Base-by-base conservation (phyloP, 2,329 filamentous ascomycete species). In the Fusarium sp. region DNA sequence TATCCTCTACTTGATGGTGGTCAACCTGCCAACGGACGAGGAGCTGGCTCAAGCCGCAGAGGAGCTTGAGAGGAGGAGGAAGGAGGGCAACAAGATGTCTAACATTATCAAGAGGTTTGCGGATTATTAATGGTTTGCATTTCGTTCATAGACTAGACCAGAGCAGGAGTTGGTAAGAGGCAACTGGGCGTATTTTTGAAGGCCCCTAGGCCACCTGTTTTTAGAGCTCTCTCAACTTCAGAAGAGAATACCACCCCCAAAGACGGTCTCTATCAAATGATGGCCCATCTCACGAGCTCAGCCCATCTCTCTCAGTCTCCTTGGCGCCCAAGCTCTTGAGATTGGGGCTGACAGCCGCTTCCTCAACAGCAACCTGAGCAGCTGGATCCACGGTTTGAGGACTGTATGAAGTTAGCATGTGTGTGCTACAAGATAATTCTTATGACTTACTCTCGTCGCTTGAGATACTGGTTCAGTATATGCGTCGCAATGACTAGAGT, bases 1-100 rank as follows among this genome's bases (percentile, higher is more conserved):
- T 6, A 68, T 74, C 7, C 56, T 74, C 1, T 74, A 74, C 33
- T 50, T 74, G 56, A 71, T 73, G 70, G 32, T 72, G 17, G 68
- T 71, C 22, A 73, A 75, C 14, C 66, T 74, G 70, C 70, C 70
- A 14, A 65, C 63, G 7, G 71, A 70, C 1, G 59, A 70, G 25
- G 71, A 74, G 33, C 27, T 74, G 20, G 69, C 66, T 12, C 58
- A 68, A 14, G 69, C 69, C 11, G 40, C 45, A 40, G 65, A 60
- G 4, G 68, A 70, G n/a, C 66, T 70, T 37, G 43, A 70, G 38
- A 30, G 52, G 3, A 61, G 56, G 27, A 60, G 30, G 3, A 63
- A 56, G 35, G 22, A 59, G 11, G 68, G 68, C 0, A 54, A 52
- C 30, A 59, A 54, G 38, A 50, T 70, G 32, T 50, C 64, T 4